Evolutionary conservation across 371 early-diverging fungal genomes (phyloP), one percentile per base, ranked within the genome.

Genomic region (Mortierella sp.): DNA sequence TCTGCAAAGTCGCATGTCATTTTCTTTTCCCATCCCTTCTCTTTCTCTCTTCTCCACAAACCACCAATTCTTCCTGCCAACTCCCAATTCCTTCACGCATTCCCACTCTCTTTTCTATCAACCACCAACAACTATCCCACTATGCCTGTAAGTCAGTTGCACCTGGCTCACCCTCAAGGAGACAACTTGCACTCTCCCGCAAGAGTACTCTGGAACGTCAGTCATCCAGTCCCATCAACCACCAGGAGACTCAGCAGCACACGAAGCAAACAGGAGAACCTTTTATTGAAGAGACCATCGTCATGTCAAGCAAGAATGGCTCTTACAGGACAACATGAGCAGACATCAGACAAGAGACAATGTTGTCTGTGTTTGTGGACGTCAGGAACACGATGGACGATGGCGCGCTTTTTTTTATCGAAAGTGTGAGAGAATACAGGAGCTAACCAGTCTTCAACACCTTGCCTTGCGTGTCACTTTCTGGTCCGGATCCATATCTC

Each of bases 81-180:
- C 24, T 41, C 38, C 70, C 32, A 70, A 46, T 14, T 41, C 38
- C 32, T 21, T 58, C 56, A 51, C 75, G 38, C 27, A 32, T 41
- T 41, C 29, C 32, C 71, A n/a, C 43, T 71, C 35, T 29, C 56
- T 63, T 18, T n/a, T 74, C 65, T 54, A 24, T 49, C 16, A 21
- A 58, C 65, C 48, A 32, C 32, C 21, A 75, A 14, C 49, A 68
- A 68, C 24, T 21, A 51, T 24, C 38, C 38, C 74, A 71, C 51
- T 70, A 77, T 81, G 82, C 82, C 82, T 49, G 77, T 76, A 76
- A 81, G 77, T 81, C 68, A 38, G 68, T 68, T 24, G 41, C 18
- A 21, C 8, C 68, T 11, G 21, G 35, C 38, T 35, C 65, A 63
- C 68, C 41, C 24, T 3, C 38, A 21, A 18, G 21, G 41, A 35